Percentiles rank a stretch among this genome's conserved stretches.
phyloP scores from a whole-genome alignment of 2,329 filamentous ascomycete genomes.

The Hirsutella thompsonii region DNA sequence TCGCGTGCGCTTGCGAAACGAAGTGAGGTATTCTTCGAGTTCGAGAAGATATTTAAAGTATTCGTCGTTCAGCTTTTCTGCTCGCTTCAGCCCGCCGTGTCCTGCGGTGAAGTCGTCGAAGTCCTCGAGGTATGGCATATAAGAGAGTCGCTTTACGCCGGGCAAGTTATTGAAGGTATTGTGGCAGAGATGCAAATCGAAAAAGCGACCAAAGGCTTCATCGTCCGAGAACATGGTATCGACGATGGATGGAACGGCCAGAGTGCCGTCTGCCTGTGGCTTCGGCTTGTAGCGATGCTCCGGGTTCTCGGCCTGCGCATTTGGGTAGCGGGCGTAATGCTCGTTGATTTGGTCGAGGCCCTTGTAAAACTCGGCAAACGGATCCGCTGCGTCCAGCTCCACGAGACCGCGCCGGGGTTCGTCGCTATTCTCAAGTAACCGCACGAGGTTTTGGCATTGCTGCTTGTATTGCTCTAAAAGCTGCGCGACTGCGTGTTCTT shows the following conservation, averaged over 20 bases:
- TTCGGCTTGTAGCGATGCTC: slow-evolving; percentile 78
- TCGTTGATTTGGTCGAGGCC: slow-evolving; percentile 70
- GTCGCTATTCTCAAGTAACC: slow-evolving; percentile 72
- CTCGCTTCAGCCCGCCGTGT: slow-evolving; percentile 59
- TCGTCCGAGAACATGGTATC: slow-evolving; percentile 94
- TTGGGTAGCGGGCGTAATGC: slow-evolving; percentile 83
- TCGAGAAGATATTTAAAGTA: slow-evolving; percentile 85
- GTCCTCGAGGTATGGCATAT: slow-evolving; percentile 82
- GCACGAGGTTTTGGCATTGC: slow-evolving; percentile 68
- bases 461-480: slow-evolving; percentile 79
- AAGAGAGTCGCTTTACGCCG: slow-evolving; percentile 71
- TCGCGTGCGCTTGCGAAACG: slow-evolving; percentile 71
- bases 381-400: slow-evolving; percentile 69
- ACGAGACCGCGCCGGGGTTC: slow-evolving; percentile 69
- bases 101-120: slow-evolving; percentile 80
- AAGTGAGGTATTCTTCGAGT: slow-evolving; percentile 72
- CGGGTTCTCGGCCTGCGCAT: slow-evolving; percentile 88
- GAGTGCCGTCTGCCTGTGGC: too few relatives aligned
- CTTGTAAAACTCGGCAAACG: slow-evolving; percentile 84
- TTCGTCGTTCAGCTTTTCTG: slow-evolving; percentile 79
- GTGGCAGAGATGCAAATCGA: slow-evolving; percentile 75
- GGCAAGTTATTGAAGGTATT: slow-evolving; percentile 86
- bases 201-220: slow-evolving; percentile 83
- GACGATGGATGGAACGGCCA: too few relatives aligned
- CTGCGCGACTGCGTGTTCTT: slow-evolving; percentile 83